These are phyloP conservation scores for Dictyostelium citrinum DNA, from an alignment of 78 protist species.

Conservation along the genomic window DNA sequence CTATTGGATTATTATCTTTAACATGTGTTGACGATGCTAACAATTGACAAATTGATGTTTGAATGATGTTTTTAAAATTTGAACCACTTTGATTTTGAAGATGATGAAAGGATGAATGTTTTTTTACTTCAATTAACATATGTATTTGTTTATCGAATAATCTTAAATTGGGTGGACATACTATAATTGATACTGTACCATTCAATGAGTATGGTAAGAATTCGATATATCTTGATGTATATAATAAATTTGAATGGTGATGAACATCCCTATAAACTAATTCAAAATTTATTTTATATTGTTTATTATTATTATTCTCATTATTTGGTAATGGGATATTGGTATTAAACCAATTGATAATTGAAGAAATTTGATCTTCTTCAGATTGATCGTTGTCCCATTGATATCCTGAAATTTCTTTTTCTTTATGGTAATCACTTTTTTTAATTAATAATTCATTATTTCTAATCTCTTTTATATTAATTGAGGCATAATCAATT, in stretches of 20 bases:
- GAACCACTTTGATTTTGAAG: neutral
- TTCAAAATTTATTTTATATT: neutral
- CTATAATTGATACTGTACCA: neutral
- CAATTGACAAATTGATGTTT: neutral
- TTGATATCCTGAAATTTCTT: neutral
- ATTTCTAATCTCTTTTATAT: neutral
- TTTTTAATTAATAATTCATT: neutral
- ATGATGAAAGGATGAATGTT: neutral
- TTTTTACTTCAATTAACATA: neutral
- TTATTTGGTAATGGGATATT: neutral
- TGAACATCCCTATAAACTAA: neutral
- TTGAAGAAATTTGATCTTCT: neutral
- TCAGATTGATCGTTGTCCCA: neutral
- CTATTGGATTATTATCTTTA: neutral
- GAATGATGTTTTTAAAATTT: neutral
- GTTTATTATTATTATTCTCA: neutral
- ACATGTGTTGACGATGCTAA: neutral
- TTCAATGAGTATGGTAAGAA: neutral
- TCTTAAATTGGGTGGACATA: neutral
- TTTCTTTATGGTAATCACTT: neutral
- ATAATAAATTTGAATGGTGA: neutral
- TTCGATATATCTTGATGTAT: neutral
- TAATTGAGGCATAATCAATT: neutral
- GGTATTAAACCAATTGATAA: neutral
- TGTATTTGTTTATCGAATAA: neutral